These are phyloP conservation scores for Epichloe sibirici DNA, from an alignment of 2,329 filamentous ascomycete species.

Conservation along the genomic window DNA sequence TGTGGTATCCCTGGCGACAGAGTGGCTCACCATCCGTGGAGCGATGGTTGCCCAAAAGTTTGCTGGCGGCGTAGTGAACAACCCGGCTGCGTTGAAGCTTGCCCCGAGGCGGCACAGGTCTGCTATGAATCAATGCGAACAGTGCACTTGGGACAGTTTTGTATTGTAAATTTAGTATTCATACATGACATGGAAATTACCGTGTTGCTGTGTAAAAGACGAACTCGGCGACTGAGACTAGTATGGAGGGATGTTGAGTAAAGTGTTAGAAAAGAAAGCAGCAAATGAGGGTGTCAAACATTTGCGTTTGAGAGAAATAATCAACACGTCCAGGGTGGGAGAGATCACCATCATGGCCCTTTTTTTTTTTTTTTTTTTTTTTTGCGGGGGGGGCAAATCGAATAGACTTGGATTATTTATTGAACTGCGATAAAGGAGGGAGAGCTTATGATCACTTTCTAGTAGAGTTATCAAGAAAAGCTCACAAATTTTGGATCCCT, in stretches of 20 bases:
- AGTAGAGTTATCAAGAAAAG: slow-evolving; percentile 38
- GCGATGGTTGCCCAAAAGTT: neutral
- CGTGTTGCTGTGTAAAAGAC: neutral
- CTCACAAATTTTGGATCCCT: slow-evolving; percentile 92
- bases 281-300: neutral
- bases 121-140: no score
- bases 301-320: neutral
- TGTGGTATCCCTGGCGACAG: neutral
- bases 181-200: neutral
- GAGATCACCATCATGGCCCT: neutral
- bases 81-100: neutral
- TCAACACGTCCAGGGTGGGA: neutral
- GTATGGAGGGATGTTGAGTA: no score
- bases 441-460: neutral
- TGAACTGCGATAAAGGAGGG: neutral
- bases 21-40: neutral
- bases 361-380: no score
- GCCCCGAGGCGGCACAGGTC: neutral
- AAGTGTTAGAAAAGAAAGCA: neutral
- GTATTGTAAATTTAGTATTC: no score
- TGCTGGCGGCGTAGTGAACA: neutral
- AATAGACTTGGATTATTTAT: neutral
- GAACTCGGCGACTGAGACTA: neutral
- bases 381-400: neutral
- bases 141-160: no score